Evolutionary conservation across 2,329 filamentous ascomycete species (phyloP), one percentile per base, ranked within the genome.

Genomic region (Blastomyces percursus): DNA sequence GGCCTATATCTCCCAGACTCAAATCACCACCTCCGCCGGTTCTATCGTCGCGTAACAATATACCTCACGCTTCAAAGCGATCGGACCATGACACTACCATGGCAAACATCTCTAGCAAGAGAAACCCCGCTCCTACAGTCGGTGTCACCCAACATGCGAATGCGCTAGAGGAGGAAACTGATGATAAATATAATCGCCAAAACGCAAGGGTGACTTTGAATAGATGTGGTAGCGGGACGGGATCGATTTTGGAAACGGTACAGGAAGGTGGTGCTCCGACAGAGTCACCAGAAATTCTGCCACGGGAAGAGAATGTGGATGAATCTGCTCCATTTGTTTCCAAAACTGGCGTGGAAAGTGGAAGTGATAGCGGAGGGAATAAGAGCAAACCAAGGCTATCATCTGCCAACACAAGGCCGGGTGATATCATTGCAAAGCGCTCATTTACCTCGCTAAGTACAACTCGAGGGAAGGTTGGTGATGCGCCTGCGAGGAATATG

Each of bases 401-500:
- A 27, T 70, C 79, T 57, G 70, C 75, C 8, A 75, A 77, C 30
- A 77, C 74, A 59, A 70, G 73, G 16, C 80, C 86, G 2, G 71
- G 78, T 74, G 65, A 78, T 79, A 74, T 86, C 75, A 72, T 86
- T 71, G 70, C 85, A 74, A 79, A 90, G 66, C 80, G 88, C 64
- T 90, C 90, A 9, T 85, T 86, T 59, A 83, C 88, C 44, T 87
- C 86, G 64, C 82, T 89, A 50, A 79, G 79, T 60, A 76, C 78
- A 62, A 77, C 80, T 62, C 90, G 91, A 71, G 81, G 84, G 42
- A 90, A 92, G 72, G 79, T 84, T 35, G 73, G 81, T 60, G 90
- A 96, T 72, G 86, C 86, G n/a, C 88, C 89, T 44, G 83, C 87
- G 63, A 86, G 88, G 71, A 94, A 90, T 69, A 96, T 99, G 91